Percentiles rank a stretch among this genome's conserved stretches.
These are phyloP conservation scores for Lolium multiflorum DNA, from an alignment of 176 grass and related monocot species.

Conservation along the genomic window DNA sequence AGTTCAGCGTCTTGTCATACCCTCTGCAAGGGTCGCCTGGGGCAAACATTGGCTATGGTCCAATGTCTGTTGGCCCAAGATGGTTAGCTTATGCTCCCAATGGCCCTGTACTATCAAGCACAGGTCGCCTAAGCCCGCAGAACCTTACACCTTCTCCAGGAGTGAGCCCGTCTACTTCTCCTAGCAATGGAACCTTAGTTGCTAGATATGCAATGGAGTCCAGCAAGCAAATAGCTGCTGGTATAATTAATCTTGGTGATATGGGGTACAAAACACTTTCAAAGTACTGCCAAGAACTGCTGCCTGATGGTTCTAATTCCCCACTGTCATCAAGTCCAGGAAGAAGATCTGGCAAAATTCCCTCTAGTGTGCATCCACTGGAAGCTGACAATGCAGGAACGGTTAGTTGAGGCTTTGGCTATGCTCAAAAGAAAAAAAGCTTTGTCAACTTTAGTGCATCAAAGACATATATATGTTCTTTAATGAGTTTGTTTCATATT, in stretches of 20 bases:
- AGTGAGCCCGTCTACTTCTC: slow-evolving; percentile 97
- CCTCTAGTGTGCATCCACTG: slow-evolving; percentile 71
- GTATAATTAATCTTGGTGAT: slow-evolving; percentile 94
- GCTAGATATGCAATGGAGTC: slow-evolving; percentile 99
- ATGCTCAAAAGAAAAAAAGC: too few relatives aligned
- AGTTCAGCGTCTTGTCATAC: slow-evolving; percentile 92
- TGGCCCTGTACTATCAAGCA: slow-evolving; percentile 78
- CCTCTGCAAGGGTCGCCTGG: slow-evolving; percentile 91
- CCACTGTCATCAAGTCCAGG: slow-evolving; percentile 86
- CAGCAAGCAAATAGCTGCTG: slow-evolving; percentile 96
- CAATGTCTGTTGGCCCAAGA: slow-evolving; percentile 95
- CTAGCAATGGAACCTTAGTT: slow-evolving; percentile 93
- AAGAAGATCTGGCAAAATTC: slow-evolving; percentile 78
- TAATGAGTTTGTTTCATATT: slow-evolving; percentile 13
- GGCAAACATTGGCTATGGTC: slow-evolving; percentile 89
- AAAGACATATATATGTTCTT: slow-evolving; percentile 28
- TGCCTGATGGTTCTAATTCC: slow-evolving; percentile 92
- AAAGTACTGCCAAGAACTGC: slow-evolving; percentile 92
- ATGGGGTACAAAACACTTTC: slow-evolving; percentile 96
- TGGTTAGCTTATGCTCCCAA: slow-evolving; percentile 95
- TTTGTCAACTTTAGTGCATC: slow-evolving; percentile 22
- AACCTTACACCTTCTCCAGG: slow-evolving; percentile 96
- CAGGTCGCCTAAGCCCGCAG: slow-evolving; percentile 93
- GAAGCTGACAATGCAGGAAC: slow-evolving; percentile 98
- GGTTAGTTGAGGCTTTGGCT: slow-evolving; percentile 58